Evolutionary conservation across 2,329 filamentous ascomycete species (phyloP), one percentile per base, ranked within the genome.

Genomic region (Ceratocystis ficicola): DNA sequence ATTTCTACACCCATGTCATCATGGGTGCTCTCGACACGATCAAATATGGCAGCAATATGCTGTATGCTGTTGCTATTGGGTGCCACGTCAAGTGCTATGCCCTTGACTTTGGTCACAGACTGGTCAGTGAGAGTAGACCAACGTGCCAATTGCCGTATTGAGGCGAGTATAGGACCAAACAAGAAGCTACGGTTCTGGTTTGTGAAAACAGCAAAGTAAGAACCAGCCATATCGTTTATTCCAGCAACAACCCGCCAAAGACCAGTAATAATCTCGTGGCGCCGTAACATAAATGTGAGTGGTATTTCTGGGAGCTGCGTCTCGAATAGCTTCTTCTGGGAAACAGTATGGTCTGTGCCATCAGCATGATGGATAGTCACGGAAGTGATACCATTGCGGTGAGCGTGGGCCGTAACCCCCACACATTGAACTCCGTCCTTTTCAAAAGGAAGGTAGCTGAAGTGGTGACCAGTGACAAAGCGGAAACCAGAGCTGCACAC

Each of bases 11-110:
- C 3, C 22, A 48, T 44, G 2, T 5, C 6, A 22, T 63, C 10
- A 20, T 15, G 15, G 10, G 48, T 12, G 4, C 10, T 15, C 22
- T 63, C 25, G 61, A n/a, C 44, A 8, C n/a, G 41, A 1, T 30
- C 61, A 44, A 63, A 20, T 10, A 63, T 25, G 22, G 61, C 61
- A 6, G 41, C 61, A 15, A 63, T 30, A 15, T 44, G 41, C 7
- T 63, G 61, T 25, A 63, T 63, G 41, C 48, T 25, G 61, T 63
- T 63, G 41, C 61, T 32, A 25, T 48, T 63, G 2, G 41, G 61
- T 28, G 61, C 36, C 28, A 41, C 30, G 7, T 63, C 61, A 7
- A 63, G 22, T n/a, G 61, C 61, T 22, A 63, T 30, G 7, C 41
- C 41, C 41, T 63, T 44, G 10, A 63, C 22, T n/a, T 48, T 63